Evolutionary conservation across 2,329 filamentous ascomycete species (phyloP).

Genomic region (Trichoderma sp.): DNA sequence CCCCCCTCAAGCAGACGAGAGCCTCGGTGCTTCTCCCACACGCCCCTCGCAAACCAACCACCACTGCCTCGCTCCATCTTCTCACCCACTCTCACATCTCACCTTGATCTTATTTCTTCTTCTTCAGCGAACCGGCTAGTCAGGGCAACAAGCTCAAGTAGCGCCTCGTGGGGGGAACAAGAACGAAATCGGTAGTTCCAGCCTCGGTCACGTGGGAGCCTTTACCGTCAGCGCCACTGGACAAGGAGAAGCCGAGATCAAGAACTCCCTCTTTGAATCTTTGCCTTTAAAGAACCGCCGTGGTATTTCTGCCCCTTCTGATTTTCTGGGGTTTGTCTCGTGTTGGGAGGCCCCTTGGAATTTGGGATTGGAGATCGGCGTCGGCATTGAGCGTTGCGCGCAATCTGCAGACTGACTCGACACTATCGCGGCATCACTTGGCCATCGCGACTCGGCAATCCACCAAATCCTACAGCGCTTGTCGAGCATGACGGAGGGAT

Average conservation of each 20-base stretch:
- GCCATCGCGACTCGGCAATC: not conserved
- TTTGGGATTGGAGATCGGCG: not conserved
- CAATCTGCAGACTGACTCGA: constrained; percentile 7
- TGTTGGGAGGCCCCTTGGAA: not conserved
- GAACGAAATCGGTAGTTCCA: not conserved
- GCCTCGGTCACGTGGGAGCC: constrained; percentile 14
- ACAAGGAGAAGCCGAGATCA: constrained; percentile 6
- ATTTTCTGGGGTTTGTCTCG: not conserved
- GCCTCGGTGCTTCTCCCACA: not conserved
- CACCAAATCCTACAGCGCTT: not conserved
- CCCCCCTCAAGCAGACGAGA: not conserved
- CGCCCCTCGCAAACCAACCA: not conserved
- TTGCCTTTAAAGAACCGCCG: not conserved
- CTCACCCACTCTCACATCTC: not conserved
- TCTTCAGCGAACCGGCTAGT: constrained; percentile 14
- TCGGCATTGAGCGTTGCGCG: constrained; percentile 12
- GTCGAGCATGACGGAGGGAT: constrained; percentile 25
- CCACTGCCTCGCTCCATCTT: not conserved
- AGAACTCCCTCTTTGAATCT: not conserved
- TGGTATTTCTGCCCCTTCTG: not conserved
- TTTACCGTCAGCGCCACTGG: constrained; percentile 2
- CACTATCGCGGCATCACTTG: not conserved
- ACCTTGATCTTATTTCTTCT: not conserved
- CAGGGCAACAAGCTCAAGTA: constrained; percentile 10
- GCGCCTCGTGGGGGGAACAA: constrained; percentile 8